Evolutionary conservation across 2,329 filamentous ascomycete species (phyloP).

Genomic region (Polychaeton citri): DNA sequence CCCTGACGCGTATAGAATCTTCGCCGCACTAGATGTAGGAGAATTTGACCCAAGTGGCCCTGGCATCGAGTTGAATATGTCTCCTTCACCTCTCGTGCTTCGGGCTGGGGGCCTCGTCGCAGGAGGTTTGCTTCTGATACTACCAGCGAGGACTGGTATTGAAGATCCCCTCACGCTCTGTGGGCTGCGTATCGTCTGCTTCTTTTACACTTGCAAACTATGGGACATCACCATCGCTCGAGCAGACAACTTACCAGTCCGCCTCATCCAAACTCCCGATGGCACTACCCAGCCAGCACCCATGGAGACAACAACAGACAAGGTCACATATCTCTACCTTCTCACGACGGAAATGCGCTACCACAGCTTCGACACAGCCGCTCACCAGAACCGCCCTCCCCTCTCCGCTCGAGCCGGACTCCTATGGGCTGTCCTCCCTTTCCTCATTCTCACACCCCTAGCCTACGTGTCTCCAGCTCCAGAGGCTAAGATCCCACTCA

Average conservation of each 20-base stretch:
- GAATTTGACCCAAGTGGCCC: too few relatives aligned
- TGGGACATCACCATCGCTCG: constrained; percentile 7
- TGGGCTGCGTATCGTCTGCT: constrained; percentile 5
- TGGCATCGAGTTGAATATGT: too few relatives aligned
- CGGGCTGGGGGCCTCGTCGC: too few relatives aligned
- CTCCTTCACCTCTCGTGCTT: too few relatives aligned
- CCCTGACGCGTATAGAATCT: too few relatives aligned
- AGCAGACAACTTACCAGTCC: constrained; percentile 6
- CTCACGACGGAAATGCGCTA: constrained; percentile 10
- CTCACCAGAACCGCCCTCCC: constrained; percentile 5
- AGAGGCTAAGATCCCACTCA: constrained; percentile 2
- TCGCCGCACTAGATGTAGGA: too few relatives aligned
- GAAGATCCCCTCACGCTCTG: constrained; percentile 1
- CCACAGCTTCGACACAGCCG: constrained; percentile 9
- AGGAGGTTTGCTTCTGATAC: not conserved
- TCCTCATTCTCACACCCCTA: constrained; percentile 2
- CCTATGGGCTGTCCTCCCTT: constrained; percentile 3
- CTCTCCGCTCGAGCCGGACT: not conserved
- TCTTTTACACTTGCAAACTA: constrained; percentile 11
- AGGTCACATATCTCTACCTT: constrained; percentile 5
- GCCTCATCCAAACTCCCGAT: too few relatives aligned
- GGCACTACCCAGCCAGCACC: not conserved
- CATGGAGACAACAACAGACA: not conserved
- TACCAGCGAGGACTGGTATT: not conserved
- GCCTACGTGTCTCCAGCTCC: constrained; percentile 3